Evolutionary conservation across 768 basidiomycete genomes (phyloP).

Genomic region (Suillus luteus): DNA sequence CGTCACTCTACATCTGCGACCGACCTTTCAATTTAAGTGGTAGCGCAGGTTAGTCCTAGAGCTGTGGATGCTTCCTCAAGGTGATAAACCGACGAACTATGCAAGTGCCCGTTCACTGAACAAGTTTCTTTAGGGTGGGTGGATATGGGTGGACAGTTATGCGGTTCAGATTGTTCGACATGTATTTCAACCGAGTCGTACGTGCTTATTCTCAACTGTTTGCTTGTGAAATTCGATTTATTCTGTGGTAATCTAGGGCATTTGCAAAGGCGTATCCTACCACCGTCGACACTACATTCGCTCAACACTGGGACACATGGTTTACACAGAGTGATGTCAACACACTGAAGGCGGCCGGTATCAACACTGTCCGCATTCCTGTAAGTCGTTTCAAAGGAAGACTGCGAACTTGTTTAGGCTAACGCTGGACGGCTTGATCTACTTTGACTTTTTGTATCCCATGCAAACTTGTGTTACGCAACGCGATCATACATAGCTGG

Average conservation of each 20-base stretch:
- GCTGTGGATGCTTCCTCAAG: slow-evolving; percentile 81
- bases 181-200: slow-evolving; percentile 76
- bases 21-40: slow-evolving; percentile 9
- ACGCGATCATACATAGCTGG: slow-evolving; percentile 49
- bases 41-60: slow-evolving; percentile 69
- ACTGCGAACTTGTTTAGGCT: background rate
- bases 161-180: slow-evolving; percentile 51
- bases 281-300: slow-evolving; percentile 58
- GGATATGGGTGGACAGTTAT: slow-evolving; percentile 70
- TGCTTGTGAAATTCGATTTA: background rate
- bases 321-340: slow-evolving; percentile 66
- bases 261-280: slow-evolving; percentile 61
- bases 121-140: slow-evolving; percentile 54
- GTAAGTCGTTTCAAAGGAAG: slow-evolving; percentile 39
- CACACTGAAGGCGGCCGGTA: slow-evolving; percentile 51
- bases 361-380: slow-evolving; percentile 79
- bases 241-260: slow-evolving; percentile 39
- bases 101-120: background rate
- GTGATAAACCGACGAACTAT: slow-evolving; percentile 29
- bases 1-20: background rate
- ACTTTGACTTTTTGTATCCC: slow-evolving; percentile 1
- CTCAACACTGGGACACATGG: slow-evolving; percentile 74
- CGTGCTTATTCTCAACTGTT: background rate
- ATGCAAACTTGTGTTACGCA: background rate
- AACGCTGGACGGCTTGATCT: background rate